phyloP scores from a whole-genome alignment of 495 filamentous ascomycete genomes.

The Aspergillus ostianus region DNA sequence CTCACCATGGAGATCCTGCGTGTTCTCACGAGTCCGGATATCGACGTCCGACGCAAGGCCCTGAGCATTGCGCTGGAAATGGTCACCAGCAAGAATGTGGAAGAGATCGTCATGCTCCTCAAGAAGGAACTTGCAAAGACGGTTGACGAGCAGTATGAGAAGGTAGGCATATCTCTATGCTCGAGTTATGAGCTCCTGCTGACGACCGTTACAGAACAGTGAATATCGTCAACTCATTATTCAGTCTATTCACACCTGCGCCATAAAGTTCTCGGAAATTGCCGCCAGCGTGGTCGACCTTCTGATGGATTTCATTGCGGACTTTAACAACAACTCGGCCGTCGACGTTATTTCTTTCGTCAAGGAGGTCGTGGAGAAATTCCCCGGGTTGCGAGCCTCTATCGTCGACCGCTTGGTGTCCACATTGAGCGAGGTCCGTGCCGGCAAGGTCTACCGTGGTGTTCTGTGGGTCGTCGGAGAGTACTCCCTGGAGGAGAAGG shows the following conservation, averaged over 20 bases:
- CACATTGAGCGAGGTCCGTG: slow-evolving; percentile 88
- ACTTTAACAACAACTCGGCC: slow-evolving; percentile 95
- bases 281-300: slow-evolving; percentile 94
- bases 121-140: slow-evolving; percentile 98
- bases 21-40: slow-evolving; percentile 92
- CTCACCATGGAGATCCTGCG: slow-evolving; percentile 97
- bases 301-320: slow-evolving; percentile 99
- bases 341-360: slow-evolving; percentile 98
- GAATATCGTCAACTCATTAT: slow-evolving; percentile 96
- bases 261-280: slow-evolving; percentile 98
- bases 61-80: slow-evolving; percentile 91
- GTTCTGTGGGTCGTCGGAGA: slow-evolving; percentile 98
- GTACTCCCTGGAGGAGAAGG: slow-evolving; percentile 88
- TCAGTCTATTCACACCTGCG: slow-evolving; percentile 95
- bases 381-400: slow-evolving; percentile 80
- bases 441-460: slow-evolving; percentile 95
- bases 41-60: slow-evolving; percentile 93
- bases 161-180: slow-evolving; percentile 43
- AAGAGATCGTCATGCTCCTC: slow-evolving; percentile 91
- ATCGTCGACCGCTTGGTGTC: slow-evolving; percentile 88
- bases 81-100: slow-evolving; percentile 98
- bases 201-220: slow-evolving; percentile 60
- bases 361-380: slow-evolving; percentile 98
- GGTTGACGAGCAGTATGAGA: slow-evolving; percentile 97
- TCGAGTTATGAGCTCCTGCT: slow-evolving; percentile 13